A percentile compares a stretch with the other conserved stretches of the same genome.
These are phyloP conservation scores for Psidium guajava DNA, from an alignment of 345 rosid genomes.

Conservation along the genomic window DNA sequence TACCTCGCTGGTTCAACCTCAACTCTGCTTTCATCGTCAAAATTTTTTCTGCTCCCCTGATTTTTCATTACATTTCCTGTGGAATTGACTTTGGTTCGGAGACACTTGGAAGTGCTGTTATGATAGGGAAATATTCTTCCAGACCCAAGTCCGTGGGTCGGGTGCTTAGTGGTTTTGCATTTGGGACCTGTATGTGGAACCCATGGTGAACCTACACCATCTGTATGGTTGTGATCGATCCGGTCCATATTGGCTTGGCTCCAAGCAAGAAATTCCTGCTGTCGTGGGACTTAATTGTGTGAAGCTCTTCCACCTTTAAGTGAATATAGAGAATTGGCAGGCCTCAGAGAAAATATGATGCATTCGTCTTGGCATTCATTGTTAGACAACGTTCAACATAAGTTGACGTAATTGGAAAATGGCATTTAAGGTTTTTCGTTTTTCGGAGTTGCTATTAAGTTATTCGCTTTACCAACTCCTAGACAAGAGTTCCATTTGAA, in stretches of 20 bases:
- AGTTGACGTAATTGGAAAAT: neutral
- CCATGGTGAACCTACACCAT: neutral
- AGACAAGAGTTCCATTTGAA: neutral
- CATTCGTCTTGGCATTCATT: neutral
- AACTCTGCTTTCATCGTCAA: neutral
- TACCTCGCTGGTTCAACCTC: neutral
- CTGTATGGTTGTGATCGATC: neutral
- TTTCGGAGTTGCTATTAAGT: neutral
- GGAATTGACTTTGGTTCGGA: neutral
- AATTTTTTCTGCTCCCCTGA: neutral
- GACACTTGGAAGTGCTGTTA: neutral
- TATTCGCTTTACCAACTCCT: neutral
- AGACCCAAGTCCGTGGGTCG: neutral
- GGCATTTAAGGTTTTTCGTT: neutral
- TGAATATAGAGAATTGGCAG: neutral
- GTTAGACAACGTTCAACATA: neutral
- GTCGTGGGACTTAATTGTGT: neutral
- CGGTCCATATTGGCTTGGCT: neutral
- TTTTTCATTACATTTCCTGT: neutral
- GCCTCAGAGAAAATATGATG: neutral
- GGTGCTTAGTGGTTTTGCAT: neutral
- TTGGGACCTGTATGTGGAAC: neutral
- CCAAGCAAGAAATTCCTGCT: neutral
- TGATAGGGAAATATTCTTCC: neutral
- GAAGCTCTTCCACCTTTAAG: neutral